Conservation (phyloP, 2,329 filamentous ascomycete species). For the Calonectria hawksworthii region DNA sequence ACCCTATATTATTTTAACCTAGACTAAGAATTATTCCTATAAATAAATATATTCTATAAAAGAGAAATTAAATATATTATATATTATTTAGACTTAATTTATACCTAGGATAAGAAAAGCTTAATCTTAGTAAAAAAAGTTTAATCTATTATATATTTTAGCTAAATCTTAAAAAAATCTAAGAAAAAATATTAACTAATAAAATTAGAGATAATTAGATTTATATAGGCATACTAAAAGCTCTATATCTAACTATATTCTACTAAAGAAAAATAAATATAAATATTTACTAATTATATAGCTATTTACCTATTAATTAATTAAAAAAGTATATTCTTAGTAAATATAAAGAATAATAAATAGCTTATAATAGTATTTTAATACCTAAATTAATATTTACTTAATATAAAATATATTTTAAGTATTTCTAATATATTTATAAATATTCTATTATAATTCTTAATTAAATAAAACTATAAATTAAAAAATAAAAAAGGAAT, state of each 20-base stretch:
- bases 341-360: not conserved
- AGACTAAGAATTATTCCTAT: not conserved
- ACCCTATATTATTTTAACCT: not conserved
- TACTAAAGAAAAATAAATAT: not conserved
- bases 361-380: not conserved
- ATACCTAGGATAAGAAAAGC: not conserved
- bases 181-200: not conserved
- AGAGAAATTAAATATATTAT: not conserved
- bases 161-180: not conserved
- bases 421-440: not conserved
- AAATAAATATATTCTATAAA: not conserved
- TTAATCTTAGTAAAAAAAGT: no score
- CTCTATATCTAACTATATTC: not conserved
- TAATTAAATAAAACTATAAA: not conserved
- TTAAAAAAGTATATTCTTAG: not conserved
- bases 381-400: not conserved
- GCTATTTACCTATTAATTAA: not conserved
- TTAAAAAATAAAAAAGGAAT: not conserved
- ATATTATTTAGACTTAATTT: not conserved
- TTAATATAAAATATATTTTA: not conserved
- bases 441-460: no score
- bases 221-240: not conserved
- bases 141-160: not conserved
- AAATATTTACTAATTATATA: not conserved
- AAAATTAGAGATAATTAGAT: not conserved